A percentile compares a stretch with the other conserved stretches of the same genome.
Evolutionary conservation across 495 filamentous ascomycete genomes (phyloP).

Genomic region (Aspergillus leporis): DNA sequence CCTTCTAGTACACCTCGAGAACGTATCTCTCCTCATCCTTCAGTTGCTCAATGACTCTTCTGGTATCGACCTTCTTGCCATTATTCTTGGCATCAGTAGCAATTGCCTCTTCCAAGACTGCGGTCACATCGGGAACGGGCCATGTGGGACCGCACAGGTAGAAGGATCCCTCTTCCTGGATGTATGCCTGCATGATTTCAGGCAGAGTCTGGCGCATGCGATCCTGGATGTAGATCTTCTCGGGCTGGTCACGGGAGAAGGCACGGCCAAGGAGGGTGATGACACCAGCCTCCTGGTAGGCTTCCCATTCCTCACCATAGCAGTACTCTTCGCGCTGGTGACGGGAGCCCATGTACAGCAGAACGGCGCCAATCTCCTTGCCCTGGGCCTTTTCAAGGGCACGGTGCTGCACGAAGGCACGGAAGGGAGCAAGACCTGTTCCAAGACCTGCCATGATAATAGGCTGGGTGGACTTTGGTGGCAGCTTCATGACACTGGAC

Average conservation of each 20-base stretch:
- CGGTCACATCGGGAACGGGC: conserved; percentile 98
- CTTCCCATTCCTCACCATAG: conserved; percentile 99
- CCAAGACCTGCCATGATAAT: conserved; percentile 99
- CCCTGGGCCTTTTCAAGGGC: conserved; percentile 95
- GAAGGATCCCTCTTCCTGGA: conserved; percentile 85
- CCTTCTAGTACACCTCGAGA: conserved; percentile 82
- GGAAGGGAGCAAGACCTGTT: conserved; percentile 95
- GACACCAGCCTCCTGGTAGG: conserved; percentile 91
- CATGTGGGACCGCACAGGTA: conserved; percentile 98
- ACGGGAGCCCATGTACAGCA: conserved; percentile 95
- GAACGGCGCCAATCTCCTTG: conserved; percentile 87
- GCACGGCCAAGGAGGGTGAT: conserved; percentile 92
- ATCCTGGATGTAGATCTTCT: conserved; percentile 99
- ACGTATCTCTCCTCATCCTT: conserved; percentile 96
- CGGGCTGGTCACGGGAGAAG: conserved; percentile 92
- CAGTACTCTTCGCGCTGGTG: conserved; percentile 98
- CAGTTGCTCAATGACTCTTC: conserved; percentile 91
- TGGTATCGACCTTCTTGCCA: conserved; percentile 80
- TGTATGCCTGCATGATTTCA: conserved; percentile 89
- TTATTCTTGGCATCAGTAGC: conserved; percentile 65
- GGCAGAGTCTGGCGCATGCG: conserved; percentile 85
- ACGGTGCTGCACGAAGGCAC: conserved; percentile 96
- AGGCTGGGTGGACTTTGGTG: conserved; percentile 77
- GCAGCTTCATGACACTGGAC: conserved; percentile 97
- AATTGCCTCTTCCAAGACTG: conserved; percentile 91